Evolutionary conservation across 2,329 filamentous ascomycete species (phyloP).

Genomic region (Didymella keratinophila): DNA sequence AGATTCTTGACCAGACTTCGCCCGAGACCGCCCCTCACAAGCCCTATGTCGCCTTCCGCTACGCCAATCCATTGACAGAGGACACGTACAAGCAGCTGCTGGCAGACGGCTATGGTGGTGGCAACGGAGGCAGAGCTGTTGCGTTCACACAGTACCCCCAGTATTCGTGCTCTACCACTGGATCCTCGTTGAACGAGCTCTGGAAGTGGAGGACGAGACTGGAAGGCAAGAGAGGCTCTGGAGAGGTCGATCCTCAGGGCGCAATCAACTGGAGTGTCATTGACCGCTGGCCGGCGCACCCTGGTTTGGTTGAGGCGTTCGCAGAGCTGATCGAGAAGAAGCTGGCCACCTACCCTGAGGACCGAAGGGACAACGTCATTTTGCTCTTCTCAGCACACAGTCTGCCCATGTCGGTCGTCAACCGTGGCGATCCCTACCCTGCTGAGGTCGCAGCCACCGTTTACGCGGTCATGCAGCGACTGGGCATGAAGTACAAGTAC

Average conservation of each 20-base stretch:
- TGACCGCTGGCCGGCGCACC: conserved; percentile 94
- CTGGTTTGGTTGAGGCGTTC: conserved; percentile 89
- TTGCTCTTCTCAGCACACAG: conserved; percentile 95
- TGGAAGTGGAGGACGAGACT: conserved; percentile 96
- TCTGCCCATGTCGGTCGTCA: conserved; percentile 95
- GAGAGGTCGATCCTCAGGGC: conserved; percentile 65
- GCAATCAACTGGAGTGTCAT: conserved; percentile 96
- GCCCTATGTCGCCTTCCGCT: conserved; percentile 96
- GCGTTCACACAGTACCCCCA: conserved; percentile 99
- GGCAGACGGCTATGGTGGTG: conserved; percentile 87
- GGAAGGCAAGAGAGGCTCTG: conserved; percentile 74
- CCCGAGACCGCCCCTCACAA: conserved; percentile 96
- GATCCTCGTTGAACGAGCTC: conserved; percentile 92
- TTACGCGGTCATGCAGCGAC: conserved; percentile 91
- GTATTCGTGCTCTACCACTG: conserved; percentile 97
- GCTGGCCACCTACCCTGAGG: conserved; percentile 82
- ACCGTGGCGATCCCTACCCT: conserved; percentile 94
- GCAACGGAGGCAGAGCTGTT: conserved; percentile 89
- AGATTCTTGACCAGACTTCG: conserved; percentile 87
- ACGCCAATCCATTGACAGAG: conserved; percentile 91
- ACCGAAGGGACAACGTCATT: conserved; percentile 80
- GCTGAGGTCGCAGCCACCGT: conserved; percentile 96
- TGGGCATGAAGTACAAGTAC: conserved; percentile 89
- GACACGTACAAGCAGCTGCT: conserved; percentile 87
- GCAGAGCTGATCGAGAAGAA: conserved; percentile 90